These are phyloP conservation scores for Crucihimalaya himalaica DNA, from an alignment of 345 rosid species.

Conservation along the genomic window DNA sequence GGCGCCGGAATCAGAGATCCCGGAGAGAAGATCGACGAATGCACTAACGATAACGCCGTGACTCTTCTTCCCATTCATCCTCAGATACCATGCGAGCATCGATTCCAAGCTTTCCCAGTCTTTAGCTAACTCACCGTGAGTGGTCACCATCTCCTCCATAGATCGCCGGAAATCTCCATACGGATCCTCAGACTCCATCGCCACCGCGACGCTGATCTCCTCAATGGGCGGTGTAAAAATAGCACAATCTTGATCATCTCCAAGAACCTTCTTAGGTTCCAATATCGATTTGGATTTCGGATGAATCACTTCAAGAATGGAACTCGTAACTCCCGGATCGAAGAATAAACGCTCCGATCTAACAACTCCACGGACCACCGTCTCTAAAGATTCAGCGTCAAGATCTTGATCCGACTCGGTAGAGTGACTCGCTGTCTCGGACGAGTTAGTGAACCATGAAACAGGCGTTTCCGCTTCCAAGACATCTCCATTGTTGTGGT, in stretches of 20 bases:
- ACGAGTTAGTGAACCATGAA: conserved; percentile 44
- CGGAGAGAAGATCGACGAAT: conserved; percentile 70
- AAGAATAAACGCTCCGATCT: conserved; percentile 79
- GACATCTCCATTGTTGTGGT: conserved; percentile 1
- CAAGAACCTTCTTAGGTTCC: too few relatives aligned
- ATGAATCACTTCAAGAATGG: conserved; percentile 50
- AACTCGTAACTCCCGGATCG: conserved; percentile 70
- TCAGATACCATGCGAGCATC: conserved; percentile 80
- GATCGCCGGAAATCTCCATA: conserved; percentile 73
- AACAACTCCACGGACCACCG: conserved; percentile 57
- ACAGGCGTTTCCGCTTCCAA: conserved; percentile 34
- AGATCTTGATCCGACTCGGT: conserved; percentile 41
- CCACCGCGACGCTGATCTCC: conserved; percentile 54
- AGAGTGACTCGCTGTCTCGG: conserved; percentile 41
- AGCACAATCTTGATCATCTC: conserved; percentile 39
- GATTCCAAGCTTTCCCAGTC: conserved; percentile 81
- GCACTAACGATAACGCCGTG: conserved; percentile 80
- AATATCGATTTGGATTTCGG: background rate
- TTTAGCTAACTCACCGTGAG: conserved; percentile 51
- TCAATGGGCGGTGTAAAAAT: conserved; percentile 30
- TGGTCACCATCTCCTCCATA: conserved; percentile 95
- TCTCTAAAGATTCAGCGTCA: conserved; percentile 52
- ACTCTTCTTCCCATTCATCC: conserved; percentile 68
- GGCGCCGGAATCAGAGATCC: conserved; percentile 33
- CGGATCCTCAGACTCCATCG: conserved; percentile 89